Percentiles rank a stretch among this genome's conserved stretches.
Conservation (phyloP, 495 filamentous ascomycete species). For the Podospora fimiseda region DNA sequence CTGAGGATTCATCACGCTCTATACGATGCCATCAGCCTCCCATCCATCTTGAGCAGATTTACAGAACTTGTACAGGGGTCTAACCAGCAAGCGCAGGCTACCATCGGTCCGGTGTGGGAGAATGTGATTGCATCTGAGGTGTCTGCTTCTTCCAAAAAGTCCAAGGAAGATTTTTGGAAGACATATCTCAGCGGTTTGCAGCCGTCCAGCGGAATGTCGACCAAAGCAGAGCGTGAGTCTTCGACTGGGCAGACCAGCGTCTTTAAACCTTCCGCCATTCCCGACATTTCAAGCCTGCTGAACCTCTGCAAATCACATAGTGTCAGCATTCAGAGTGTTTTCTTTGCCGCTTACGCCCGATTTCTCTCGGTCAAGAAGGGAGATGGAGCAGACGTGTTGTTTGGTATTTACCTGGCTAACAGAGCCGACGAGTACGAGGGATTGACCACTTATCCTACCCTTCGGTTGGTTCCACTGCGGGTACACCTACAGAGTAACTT, state of each 20-base stretch:
- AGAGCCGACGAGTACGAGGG: conserved; percentile 19
- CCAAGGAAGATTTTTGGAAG: background rate
- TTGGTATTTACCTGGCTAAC: conserved; percentile 45
- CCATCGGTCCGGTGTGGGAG: background rate
- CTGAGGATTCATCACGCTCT: conserved; percentile 67
- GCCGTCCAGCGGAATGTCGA: no score
- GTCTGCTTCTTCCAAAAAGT: conserved; percentile 6
- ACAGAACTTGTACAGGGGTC: conserved; percentile 13
- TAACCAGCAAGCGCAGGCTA: background rate
- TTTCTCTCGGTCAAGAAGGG: conserved; percentile 2
- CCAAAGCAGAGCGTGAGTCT: background rate
- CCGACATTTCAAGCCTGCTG: conserved; percentile 11
- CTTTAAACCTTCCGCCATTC: conserved; percentile 13
- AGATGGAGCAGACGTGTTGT: conserved; percentile 21
- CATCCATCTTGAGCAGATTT: conserved; percentile 39
- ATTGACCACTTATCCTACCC: conserved; percentile 28
- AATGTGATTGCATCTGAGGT: background rate
- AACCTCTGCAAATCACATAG: conserved; percentile 20
- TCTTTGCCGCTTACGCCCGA: conserved; percentile 37
- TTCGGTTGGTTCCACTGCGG: conserved; percentile 37
- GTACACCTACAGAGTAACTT: conserved; percentile 17
- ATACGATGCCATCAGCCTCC: conserved; percentile 69
- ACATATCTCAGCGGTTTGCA: no score
- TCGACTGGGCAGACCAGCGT: conserved; percentile 15
- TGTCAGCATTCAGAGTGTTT: conserved; percentile 35